phyloP scores from a whole-genome alignment of 768 basidiomycete species.

The Boletus edulis region DNA sequence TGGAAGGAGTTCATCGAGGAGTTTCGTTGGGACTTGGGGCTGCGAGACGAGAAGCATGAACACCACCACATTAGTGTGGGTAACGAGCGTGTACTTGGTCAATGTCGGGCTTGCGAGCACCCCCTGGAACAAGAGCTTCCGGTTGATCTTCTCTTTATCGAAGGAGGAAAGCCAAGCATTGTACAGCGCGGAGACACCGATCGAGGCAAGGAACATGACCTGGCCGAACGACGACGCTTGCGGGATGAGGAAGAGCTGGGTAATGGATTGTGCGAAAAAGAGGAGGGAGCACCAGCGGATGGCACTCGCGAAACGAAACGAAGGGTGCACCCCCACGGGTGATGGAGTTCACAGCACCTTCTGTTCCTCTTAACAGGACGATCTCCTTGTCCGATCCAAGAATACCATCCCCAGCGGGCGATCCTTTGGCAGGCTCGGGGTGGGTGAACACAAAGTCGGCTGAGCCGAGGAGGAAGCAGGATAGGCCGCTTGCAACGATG shows the following conservation, averaged over 20 bases:
- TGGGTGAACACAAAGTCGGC: conserved; percentile 19
- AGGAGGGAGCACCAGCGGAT: conserved; percentile 24
- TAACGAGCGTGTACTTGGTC: conserved; percentile 16
- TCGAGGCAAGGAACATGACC: conserved; percentile 27
- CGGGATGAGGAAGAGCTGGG: conserved; percentile 30
- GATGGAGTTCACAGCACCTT: conserved; percentile 28
- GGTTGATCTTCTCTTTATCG: conserved; percentile 19
- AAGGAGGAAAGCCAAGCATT: too few species aligned
- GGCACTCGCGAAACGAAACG: conserved; percentile 7
- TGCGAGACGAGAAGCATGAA: conserved; percentile 14
- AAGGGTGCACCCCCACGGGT: conserved; percentile 29
- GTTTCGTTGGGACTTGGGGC: not conserved
- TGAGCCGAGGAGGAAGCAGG: conserved; percentile 23
- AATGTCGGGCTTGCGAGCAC: conserved; percentile 13
- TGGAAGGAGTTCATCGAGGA: conserved; percentile 16
- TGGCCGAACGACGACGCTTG: conserved; percentile 29
- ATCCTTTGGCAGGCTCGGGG: conserved; percentile 22
- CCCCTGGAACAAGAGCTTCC: conserved; percentile 8
- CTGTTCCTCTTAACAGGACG: conserved; percentile 26
- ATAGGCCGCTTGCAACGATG: conserved; percentile 29
- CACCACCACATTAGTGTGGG: conserved; percentile 14
- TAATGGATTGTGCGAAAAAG: conserved; percentile 22
- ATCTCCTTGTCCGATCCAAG: conserved; percentile 18
- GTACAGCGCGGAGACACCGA: conserved; percentile 27
- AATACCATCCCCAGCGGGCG: conserved; percentile 31